Evolutionary conservation across 2,329 filamentous ascomycete species (phyloP), one percentile per base, ranked within the genome.

Genomic region (Domatiomyces globalis): DNA sequence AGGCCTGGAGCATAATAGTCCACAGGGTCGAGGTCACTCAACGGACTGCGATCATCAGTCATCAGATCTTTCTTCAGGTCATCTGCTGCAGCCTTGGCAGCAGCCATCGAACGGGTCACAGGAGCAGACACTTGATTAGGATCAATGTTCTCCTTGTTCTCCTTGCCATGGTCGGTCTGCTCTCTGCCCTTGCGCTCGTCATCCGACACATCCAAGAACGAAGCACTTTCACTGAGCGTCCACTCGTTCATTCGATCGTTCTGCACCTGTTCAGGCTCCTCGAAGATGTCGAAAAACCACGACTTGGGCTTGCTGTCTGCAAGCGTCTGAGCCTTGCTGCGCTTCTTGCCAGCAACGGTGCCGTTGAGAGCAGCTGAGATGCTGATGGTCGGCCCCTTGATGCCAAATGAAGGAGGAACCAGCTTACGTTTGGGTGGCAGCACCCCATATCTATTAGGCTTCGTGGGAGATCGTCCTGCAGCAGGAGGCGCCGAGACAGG

Each of bases 91-190:
- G 49, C 36, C 66, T 65, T 10, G 61, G 46, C 56, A 19, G 58
- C 55, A 27, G 58, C 53, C 25, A 60, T 60, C 8, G 78, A 80
- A 62, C 84, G 76, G 25, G 77, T 79, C 42, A 84, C 66, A 45
- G 85, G 81, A 51, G 79, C 77, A 2, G 70, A 58, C n/a, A 65
- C 49, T 42, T 70, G 67, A 6, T 63, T 65, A 1, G 90, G 90
- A 4, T 90, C 85, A 17, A 95, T 80, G 63, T 98, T 98, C 72
- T 98, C 90, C 73, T 98, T 80, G 63, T 98, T 98, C 72, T 98
- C 90, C 73, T 98, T 98, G 62, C 87, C 85, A 29, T 80, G 75
- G 45, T 78, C 76, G 58, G 85, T 78, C 29, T 66, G 63, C 52
- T 53, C 44, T 29, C 70, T 73, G 29, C 47, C 48, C 76, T 58